phyloP scores from a whole-genome alignment of 306 rosid species.

The Mimosa pudica region DNA sequence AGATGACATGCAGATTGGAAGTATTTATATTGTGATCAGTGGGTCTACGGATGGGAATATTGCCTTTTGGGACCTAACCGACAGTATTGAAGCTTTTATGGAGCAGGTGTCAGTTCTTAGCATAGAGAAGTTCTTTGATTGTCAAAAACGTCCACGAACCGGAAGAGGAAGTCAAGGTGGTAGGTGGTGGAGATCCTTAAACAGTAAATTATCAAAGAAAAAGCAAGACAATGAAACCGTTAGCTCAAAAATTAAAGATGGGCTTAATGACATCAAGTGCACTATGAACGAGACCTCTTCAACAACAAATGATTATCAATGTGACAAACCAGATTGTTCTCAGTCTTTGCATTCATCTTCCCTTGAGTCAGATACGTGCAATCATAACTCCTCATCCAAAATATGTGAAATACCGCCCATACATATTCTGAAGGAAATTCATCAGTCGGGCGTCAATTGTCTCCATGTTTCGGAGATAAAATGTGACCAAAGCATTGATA shows the following conservation, averaged over 20 bases:
- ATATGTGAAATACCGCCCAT: conserved; percentile 68
- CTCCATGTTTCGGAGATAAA: conserved; percentile 76
- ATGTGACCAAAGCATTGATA: conserved; percentile 40
- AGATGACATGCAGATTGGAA: conserved; percentile 49
- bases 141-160: conserved; percentile 86
- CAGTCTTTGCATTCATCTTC: conserved; percentile 41
- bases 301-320: conserved; percentile 42
- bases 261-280: conserved; percentile 30
- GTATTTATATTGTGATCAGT: conserved; percentile 66
- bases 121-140: conserved; percentile 61
- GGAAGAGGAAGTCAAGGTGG: conserved; percentile 99
- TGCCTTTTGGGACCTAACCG: conserved; percentile 86
- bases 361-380: conserved; percentile 39
- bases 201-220: conserved; percentile 49
- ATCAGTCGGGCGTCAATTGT: conserved; percentile 95
- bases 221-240: conserved; percentile 31
- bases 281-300: conserved; percentile 39
- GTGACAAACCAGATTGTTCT: conserved; percentile 37
- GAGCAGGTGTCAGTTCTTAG: conserved; percentile 53
- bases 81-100: conserved; percentile 71
- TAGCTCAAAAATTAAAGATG: conserved; percentile 39
- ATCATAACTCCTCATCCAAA: conserved; percentile 47
- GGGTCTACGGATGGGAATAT: conserved; percentile 98
- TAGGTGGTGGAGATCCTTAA: conserved; percentile 82
- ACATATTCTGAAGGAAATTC: conserved; percentile 56